Percentiles rank a stretch among this genome's conserved stretches.
phyloP scores from a whole-genome alignment of 176 grass and related monocot genomes.

The Miscanthus lutarioriparius region DNA sequence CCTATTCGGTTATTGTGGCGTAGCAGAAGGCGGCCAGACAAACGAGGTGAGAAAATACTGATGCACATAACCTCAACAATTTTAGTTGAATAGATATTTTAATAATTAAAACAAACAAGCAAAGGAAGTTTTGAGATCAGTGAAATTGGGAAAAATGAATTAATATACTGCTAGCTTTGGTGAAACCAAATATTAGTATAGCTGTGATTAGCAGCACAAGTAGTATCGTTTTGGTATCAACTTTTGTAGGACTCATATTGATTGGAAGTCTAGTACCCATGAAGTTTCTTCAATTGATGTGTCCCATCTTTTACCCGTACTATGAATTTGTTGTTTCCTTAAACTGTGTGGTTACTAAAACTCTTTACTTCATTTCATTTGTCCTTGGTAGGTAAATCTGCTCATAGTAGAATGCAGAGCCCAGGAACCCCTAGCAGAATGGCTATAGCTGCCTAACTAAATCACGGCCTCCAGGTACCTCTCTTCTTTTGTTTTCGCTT shows the following conservation, averaged over 20 bases:
- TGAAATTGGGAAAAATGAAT: not conserved
- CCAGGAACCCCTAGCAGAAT: conserved; percentile 21
- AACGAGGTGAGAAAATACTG: conserved; percentile 40
- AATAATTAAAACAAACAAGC: not conserved
- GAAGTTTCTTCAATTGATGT: not conserved
- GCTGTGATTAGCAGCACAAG: not conserved
- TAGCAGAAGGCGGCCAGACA: conserved; percentile 68
- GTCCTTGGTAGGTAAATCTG: conserved; percentile 43
- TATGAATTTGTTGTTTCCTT: not conserved
- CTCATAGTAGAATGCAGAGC: conserved; percentile 32
- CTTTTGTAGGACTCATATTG: not conserved
- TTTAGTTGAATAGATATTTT: not conserved
- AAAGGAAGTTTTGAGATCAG: not conserved
- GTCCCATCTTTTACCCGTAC: not conserved
- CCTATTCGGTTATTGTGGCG: conserved; percentile 90
- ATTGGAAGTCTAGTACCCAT: not conserved
- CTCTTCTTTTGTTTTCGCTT: not conserved
- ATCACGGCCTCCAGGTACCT: not conserved
- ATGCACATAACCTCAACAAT: not conserved
- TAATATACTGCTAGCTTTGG: not conserved
- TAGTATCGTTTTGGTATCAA: not conserved
- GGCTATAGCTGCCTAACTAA: conserved; percentile 37
- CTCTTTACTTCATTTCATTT: conserved; percentile 9
- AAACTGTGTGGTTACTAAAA: not conserved
- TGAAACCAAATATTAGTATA: not conserved